These are phyloP conservation scores for Phlebiopsis gigantea DNA, from an alignment of 768 basidiomycete genomes.

Conservation along the genomic window DNA sequence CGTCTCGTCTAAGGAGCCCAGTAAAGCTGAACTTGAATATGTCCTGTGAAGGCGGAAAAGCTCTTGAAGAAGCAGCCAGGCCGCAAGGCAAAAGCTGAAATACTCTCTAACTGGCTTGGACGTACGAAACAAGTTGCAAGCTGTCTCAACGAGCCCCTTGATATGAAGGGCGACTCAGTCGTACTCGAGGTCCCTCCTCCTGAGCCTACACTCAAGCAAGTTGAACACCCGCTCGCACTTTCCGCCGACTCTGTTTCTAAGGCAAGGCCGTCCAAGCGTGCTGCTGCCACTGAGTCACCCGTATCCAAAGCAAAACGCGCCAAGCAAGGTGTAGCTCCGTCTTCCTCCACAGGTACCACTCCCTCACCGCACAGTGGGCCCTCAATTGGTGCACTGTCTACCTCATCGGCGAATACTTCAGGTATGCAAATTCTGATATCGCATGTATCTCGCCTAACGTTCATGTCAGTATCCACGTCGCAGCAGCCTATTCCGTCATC, in stretches of 20 bases:
- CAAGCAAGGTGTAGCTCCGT: neutral
- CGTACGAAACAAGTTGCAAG: neutral
- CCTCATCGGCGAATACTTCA: neutral
- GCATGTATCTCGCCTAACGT: neutral
- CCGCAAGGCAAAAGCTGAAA: neutral
- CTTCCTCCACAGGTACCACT: no score
- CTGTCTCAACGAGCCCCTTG: neutral
- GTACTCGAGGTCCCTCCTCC: neutral
- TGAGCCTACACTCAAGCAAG: neutral
- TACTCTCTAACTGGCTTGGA: neutral
- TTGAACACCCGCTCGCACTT: neutral
- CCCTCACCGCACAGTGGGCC: neutral
- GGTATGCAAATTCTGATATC: neutral
- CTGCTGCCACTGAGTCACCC: neutral
- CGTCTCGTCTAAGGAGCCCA: neutral
- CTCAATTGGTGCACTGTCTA: neutral
- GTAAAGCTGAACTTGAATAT: neutral
- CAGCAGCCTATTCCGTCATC: neutral
- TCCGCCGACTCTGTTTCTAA: neutral
- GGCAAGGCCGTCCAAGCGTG: neutral
- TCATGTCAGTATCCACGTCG: neutral
- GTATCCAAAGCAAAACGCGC: neutral
- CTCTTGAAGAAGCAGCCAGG: neutral
- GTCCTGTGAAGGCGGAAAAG: neutral
- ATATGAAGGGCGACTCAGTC: neutral